Evolutionary conservation across 768 basidiomycete species (phyloP), one percentile per base, ranked within the genome.

Genomic region (Termitomyces sp.): DNA sequence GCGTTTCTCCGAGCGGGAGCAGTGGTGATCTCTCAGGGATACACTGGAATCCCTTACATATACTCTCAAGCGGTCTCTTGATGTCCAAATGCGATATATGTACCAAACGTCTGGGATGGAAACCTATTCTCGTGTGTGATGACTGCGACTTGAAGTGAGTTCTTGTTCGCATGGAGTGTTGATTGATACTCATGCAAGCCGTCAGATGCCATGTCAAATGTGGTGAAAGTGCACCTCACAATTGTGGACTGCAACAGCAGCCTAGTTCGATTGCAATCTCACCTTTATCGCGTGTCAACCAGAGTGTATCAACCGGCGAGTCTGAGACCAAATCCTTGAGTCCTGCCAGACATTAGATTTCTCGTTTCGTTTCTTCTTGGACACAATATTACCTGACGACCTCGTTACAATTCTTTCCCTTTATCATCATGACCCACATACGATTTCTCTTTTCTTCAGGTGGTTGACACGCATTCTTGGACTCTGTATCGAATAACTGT

Each of bases 41-140:
- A 18, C 72, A 79, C 0, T 92, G 90, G 90, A 88, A 84, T 63
- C 90, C 92, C 22, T 74, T 92, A 28, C 71, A 92, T 58, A 80
- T 93, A 66, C 90, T 92, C 71, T 84, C 84, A 8, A 87, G 85
- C 67, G 88, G 81, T 18, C 71, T 89, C 47, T 69, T 90, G 24
- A 82, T 83, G 3, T 80, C 85, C 50, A 93, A 88, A 68, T 96
- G 93, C 64, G 91, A 91, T 70, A 71, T 93, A 18, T 96, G 93
- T 65, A 66, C 69, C 44, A 94, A 94, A 77, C 75, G 90, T 48
- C 75, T 96, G 40, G 92, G 92, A 13, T 87, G 89, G 86, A 94
- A 92, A 68, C 85, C 92, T 22, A 81, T 88, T 33, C 72, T 95
- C 20, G 85, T 90, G 65, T 96, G 93, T 67, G 93, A 95, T 69